Evolutionary conservation across 2,329 filamentous ascomycete species (phyloP).

Genomic region (Colletotrichum tamarilloi): DNA sequence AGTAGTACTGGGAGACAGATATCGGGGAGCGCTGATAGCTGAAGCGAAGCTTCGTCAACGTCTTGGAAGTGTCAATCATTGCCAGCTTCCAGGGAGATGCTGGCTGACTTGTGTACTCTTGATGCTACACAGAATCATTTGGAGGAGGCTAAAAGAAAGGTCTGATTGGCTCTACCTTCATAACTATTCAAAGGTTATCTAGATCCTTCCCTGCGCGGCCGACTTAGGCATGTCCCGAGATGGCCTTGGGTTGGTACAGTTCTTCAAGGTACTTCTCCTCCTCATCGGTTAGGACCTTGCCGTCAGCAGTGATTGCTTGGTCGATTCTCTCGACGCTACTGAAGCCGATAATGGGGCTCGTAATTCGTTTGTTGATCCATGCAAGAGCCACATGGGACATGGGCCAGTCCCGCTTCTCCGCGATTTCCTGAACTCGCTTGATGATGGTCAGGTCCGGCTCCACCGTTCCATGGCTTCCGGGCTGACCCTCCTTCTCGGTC

Average conservation of each 20-base stretch:
- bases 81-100: neutral
- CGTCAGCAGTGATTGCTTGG: constrained; percentile 63
- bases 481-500: constrained; percentile 45
- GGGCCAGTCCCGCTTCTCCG: constrained; percentile 65
- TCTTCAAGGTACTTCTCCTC: constrained; percentile 73
- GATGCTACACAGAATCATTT: neutral
- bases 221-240: constrained; percentile 39
- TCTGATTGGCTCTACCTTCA: neutral
- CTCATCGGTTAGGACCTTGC: constrained; percentile 63
- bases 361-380: constrained; percentile 67
- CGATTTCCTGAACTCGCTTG: constrained; percentile 61
- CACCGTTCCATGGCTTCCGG: constrained; percentile 44
- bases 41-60: neutral
- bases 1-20: neutral
- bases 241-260: constrained; percentile 65
- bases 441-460: constrained; percentile 48
- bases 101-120: too few relatives aligned
- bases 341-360: constrained; percentile 71
- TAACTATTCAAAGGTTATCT: too few relatives aligned
- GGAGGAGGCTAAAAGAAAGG: neutral
- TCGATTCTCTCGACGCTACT: constrained; percentile 69
- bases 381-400: constrained; percentile 74
- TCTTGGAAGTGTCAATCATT: neutral
- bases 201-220: neutral
- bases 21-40: neutral